phyloP scores from a whole-genome alignment of 2,329 filamentous ascomycete genomes.

The Furcasterigmium sp. region DNA sequence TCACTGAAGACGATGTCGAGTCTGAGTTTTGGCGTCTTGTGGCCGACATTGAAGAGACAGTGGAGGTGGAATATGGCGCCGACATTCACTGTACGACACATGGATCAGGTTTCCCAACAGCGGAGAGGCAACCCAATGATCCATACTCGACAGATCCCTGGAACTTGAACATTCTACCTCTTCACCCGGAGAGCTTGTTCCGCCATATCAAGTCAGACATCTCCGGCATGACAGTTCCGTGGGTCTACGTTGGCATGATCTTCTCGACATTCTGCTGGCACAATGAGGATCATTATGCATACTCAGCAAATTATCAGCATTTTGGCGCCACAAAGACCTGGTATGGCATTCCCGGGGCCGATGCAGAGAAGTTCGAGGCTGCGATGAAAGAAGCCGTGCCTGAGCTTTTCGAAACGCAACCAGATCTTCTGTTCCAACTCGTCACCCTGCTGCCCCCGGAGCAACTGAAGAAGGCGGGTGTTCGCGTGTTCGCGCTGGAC shows the following conservation, averaged over 20 bases:
- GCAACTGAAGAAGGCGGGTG: conserved; percentile 86
- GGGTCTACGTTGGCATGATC: conserved; percentile 99
- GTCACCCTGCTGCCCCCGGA: conserved; percentile 95
- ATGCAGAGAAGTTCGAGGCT: conserved; percentile 89
- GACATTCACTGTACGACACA: conserved; percentile 98
- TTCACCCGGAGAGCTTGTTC: conserved; percentile 89
- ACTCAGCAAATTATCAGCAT: conserved; percentile 97
- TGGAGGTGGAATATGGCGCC: conserved; percentile 96
- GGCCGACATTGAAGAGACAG: conserved; percentile 87
- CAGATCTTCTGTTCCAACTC: conserved; percentile 91
- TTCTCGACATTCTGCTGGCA: conserved; percentile 99
- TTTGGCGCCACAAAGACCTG: conserved; percentile 98
- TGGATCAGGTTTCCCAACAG: conserved; percentile 91
- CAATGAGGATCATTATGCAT: conserved; percentile 96
- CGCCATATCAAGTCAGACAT: conserved; percentile 97
- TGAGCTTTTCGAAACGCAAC: conserved; percentile 94
- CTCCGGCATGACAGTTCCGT: conserved; percentile 97
- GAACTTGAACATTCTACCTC: conserved; percentile 91
- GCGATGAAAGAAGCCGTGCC: conserved; percentile 95
- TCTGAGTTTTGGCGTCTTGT: conserved; percentile 95
- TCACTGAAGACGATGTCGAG: conserved; percentile 94
- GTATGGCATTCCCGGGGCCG: conserved; percentile 94
- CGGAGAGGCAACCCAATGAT: conserved; percentile 84
- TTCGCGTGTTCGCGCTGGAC: conserved; percentile 90
- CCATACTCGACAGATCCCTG: conserved; percentile 85